Evolutionary conservation across 2,329 filamentous ascomycete genomes (phyloP), one percentile per base, ranked within the genome.

Genomic region (Bisporella sp.): DNA sequence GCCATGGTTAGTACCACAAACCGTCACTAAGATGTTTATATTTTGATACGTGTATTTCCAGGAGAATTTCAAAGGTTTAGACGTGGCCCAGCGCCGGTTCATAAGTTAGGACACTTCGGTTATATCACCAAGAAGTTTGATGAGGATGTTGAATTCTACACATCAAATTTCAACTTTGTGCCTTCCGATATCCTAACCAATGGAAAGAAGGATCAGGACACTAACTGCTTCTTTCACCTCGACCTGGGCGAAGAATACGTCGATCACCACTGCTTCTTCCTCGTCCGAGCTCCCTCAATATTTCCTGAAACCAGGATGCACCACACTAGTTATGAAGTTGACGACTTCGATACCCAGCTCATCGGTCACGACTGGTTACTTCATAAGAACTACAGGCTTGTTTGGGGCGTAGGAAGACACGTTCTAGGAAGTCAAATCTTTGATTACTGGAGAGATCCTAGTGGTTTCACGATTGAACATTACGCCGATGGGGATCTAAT

Each of bases 241-340:
- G 76, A 79, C 53, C 67, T 70, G 1, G 76, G 74, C 0, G 58
- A 65, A 0, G 63, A 66, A 0, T 67, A 68, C 28, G 70, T 73
- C 0, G 76, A 79, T 57, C 77, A 79, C 54, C 77, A 79, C 53
- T 69, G 67, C 5, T 73, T 79, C 50, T 79, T 79, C 66, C 66
- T 79, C 11, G 29, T 43, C 11, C 41, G 45, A 76, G 42, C 47
- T 9, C 41, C 45, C 6, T 9, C 41, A 7, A n/a, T 6, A 4
- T 31, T 47, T 8, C 48, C 35, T 6, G 35, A 49, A n/a, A 21
- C 28, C 13, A n/a, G 42, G 54, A 72, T 77, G 0, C 74, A 77
- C 47, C 75, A 78, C 57, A 69, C 67, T 37, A 67, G 63, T 0
- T 78, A 75, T 46, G 75, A 78, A 50, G 73, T 76, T 0, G 71